phyloP scores from a whole-genome alignment of 2,329 filamentous ascomycete species.

The Ascochyta koolunga region DNA sequence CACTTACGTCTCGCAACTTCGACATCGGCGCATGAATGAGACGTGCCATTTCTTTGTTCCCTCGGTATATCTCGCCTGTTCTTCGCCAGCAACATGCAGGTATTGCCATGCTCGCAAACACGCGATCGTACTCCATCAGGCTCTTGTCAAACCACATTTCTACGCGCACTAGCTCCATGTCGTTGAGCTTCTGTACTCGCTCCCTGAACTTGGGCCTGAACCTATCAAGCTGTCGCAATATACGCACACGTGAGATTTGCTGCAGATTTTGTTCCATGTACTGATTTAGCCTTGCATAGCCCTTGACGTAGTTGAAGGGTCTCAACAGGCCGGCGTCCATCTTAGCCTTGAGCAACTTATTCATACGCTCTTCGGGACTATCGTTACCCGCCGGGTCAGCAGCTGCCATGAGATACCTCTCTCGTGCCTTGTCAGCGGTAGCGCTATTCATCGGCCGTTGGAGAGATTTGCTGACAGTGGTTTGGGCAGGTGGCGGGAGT shows the following conservation, averaged over 20 bases:
- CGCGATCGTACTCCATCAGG: slow-evolving; percentile 96
- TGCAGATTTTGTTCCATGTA: slow-evolving; percentile 93
- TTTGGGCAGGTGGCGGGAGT: slow-evolving; percentile 50
- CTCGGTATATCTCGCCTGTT: slow-evolving; percentile 95
- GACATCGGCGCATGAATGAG: slow-evolving; percentile 93
- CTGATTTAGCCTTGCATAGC: slow-evolving; percentile 84
- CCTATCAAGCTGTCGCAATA: slow-evolving; percentile 85
- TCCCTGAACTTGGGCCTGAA: slow-evolving; percentile 96
- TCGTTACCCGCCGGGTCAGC: slow-evolving; percentile 87
- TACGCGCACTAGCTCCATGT: slow-evolving; percentile 91
- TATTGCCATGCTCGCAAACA: slow-evolving; percentile 98
- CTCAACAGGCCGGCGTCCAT: slow-evolving; percentile 93
- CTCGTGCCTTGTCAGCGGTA: slow-evolving; percentile 73
- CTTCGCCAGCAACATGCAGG: slow-evolving; percentile 96
- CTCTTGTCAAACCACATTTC: slow-evolving; percentile 99
- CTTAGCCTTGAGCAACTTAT: slow-evolving; percentile 90
- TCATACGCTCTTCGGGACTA: slow-evolving; percentile 92
- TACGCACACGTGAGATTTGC: slow-evolving; percentile 83
- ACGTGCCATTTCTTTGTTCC: slow-evolving; percentile 99
- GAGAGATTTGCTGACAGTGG: slow-evolving; percentile 60
- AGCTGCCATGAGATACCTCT: slow-evolving; percentile 93
- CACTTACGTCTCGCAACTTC: slow-evolving; percentile 82
- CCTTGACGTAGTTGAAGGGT: slow-evolving; percentile 98
- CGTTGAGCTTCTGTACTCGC: slow-evolving; percentile 88
- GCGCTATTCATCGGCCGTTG: slow-evolving; percentile 66